Percentiles rank a stretch among this genome's conserved stretches.
Conservation (phyloP, 768 basidiomycete genomes). For the Kwoniella sp. region DNA sequence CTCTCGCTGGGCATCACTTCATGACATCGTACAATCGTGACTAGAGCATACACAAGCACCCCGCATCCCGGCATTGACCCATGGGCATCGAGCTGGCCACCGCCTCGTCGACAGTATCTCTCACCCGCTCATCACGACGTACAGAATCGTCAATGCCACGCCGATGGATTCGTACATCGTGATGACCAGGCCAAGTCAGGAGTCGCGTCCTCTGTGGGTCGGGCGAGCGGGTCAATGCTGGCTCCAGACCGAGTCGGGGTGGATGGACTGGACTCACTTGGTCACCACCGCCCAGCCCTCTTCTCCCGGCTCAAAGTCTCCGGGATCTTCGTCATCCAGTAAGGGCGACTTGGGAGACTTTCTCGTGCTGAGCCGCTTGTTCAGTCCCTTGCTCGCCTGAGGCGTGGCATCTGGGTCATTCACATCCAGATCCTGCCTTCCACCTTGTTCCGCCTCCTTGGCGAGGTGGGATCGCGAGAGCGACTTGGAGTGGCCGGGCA, state of each 20-base stretch:
- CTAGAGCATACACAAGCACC: too few species aligned
- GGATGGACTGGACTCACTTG: constrained; percentile 26
- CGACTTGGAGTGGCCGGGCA: constrained; percentile 15
- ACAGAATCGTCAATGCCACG: constrained; percentile 6
- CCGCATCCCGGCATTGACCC: too few species aligned
- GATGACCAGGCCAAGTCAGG: constrained; percentile 11
- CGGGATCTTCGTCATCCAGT: constrained; percentile 43
- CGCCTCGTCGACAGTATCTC: too few species aligned
- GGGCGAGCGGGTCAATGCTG: not conserved
- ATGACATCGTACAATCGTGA: too few species aligned
- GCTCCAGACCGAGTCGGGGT: not conserved
- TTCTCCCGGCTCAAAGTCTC: constrained; percentile 41
- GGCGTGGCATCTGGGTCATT: constrained; percentile 13
- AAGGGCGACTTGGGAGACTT: constrained; percentile 33
- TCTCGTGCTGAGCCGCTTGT: constrained; percentile 22
- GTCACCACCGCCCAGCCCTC: constrained; percentile 46
- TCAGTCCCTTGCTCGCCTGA: not conserved
- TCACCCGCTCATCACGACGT: constrained; percentile 8
- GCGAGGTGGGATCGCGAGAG: constrained; percentile 3
- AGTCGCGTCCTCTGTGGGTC: constrained; percentile 11
- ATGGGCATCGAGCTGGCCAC: too few species aligned
- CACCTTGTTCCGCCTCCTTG: not conserved
- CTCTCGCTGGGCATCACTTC: too few species aligned
- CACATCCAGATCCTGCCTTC: too few species aligned
- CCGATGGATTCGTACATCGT: constrained; percentile 12